Percentiles rank a stretch among this genome's conserved stretches.
These are phyloP conservation scores for Karstenula rhodostoma DNA, from an alignment of 2,329 filamentous ascomycete genomes.

Conservation along the genomic window DNA sequence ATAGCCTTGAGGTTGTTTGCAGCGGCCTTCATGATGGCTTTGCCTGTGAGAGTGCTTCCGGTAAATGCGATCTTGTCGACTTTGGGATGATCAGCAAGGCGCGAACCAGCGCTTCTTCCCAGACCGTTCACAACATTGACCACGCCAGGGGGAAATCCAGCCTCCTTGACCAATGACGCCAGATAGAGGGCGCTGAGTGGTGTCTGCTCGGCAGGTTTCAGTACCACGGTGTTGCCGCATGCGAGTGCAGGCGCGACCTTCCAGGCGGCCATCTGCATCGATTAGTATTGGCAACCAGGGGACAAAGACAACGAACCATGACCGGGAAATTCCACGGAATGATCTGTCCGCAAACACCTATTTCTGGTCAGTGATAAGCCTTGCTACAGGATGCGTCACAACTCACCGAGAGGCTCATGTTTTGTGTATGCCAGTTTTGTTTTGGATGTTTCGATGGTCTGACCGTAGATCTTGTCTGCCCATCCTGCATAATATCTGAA, in stretches of 20 bases:
- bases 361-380: background rate
- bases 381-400: conserved; percentile 12
- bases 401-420: conserved; percentile 66
- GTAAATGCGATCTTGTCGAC: conserved; percentile 80
- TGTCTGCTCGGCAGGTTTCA: conserved; percentile 63
- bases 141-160: conserved; percentile 69
- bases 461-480: conserved; percentile 77
- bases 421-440: conserved; percentile 76
- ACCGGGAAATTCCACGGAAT: conserved; percentile 56
- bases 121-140: conserved; percentile 67
- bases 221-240: conserved; percentile 61
- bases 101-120: conserved; percentile 65
- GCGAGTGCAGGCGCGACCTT: conserved; percentile 65
- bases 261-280: conserved; percentile 4
- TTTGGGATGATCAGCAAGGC: conserved; percentile 68
- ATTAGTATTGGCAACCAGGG: background rate
- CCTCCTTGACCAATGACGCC: conserved; percentile 60
- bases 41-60: conserved; percentile 72
- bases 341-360: conserved; percentile 26
- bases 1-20: conserved; percentile 66
- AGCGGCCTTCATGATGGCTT: conserved; percentile 75
- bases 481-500: conserved; percentile 73
- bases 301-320: conserved; percentile 47
- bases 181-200: conserved; percentile 65
- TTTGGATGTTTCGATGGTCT: conserved; percentile 72